Percentiles rank a stretch among this genome's conserved stretches.
These are phyloP conservation scores for Calocybe gangraenosa DNA, from an alignment of 768 basidiomycete genomes.

Conservation along the genomic window DNA sequence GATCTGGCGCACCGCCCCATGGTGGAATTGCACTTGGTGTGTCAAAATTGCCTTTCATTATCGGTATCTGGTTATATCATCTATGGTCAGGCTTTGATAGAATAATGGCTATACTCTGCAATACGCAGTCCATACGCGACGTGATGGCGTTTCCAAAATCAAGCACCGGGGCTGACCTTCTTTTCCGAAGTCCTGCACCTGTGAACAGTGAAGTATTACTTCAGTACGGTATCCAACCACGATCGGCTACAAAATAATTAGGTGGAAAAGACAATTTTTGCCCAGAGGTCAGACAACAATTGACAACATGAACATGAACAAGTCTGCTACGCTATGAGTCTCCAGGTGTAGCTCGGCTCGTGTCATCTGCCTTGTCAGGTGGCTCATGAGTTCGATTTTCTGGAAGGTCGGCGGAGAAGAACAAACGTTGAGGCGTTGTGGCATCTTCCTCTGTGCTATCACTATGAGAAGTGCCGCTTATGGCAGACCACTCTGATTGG, in stretches of 20 bases:
- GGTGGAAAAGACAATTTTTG: constrained; percentile 9
- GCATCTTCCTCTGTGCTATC: constrained; percentile 28
- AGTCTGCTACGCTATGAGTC: constrained; percentile 9
- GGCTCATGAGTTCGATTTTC: constrained; percentile 17
- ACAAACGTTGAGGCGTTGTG: constrained; percentile 42
- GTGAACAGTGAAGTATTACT: constrained; percentile 46
- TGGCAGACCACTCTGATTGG: constrained; percentile 35
- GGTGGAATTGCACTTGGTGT: constrained; percentile 90
- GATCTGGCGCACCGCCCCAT: constrained; percentile 92
- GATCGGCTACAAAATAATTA: constrained; percentile 16
- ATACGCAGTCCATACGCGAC: constrained; percentile 83
- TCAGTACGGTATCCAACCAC: constrained; percentile 59
- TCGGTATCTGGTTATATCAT: constrained; percentile 10
- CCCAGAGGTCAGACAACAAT: constrained; percentile 17
- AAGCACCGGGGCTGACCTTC: constrained; percentile 73
- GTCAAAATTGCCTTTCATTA: constrained; percentile 19
- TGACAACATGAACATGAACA: not conserved
- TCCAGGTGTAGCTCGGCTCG: too few relatives aligned
- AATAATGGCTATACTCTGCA: constrained; percentile 86
- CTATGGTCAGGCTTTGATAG: constrained; percentile 77
- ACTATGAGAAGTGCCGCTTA: constrained; percentile 36
- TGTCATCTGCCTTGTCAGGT: constrained; percentile 16
- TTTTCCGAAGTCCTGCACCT: constrained; percentile 84
- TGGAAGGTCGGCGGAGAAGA: constrained; percentile 18
- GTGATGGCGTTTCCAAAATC: constrained; percentile 98